Percentiles rank a stretch among this genome's conserved stretches.
These are phyloP conservation scores for Penicillium cosmopolitanum DNA, from an alignment of 495 filamentous ascomycete species.

Conservation along the genomic window DNA sequence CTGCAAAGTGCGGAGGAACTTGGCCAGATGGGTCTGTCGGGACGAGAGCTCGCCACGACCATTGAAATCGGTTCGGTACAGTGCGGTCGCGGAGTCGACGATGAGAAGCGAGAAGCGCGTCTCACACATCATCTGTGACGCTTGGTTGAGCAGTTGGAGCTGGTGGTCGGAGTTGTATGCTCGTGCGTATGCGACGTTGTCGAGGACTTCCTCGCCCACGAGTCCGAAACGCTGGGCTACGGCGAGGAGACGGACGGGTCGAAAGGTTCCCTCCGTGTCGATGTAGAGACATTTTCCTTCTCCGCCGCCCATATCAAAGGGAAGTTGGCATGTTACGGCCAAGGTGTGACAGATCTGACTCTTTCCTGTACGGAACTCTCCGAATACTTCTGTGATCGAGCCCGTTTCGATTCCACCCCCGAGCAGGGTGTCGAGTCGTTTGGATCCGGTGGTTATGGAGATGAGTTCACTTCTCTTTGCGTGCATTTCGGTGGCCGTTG, in stretches of 20 bases:
- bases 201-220: conserved; percentile 93
- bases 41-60: conserved; percentile 91
- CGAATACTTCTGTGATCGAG: conserved; percentile 98
- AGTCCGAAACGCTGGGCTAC: conserved; percentile 94
- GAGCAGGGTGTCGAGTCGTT: conserved; percentile 92
- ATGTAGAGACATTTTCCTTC: conserved; percentile 99
- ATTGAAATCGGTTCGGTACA: conserved; percentile 95
- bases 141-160: conserved; percentile 90
- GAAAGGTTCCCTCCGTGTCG: conserved; percentile 96
- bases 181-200: conserved; percentile 96
- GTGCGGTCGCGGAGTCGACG: conserved; percentile 91
- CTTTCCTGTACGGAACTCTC: conserved; percentile 97
- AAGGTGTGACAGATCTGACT: conserved; percentile 98
- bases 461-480: conserved; percentile 93
- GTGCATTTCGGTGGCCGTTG: conserved; percentile 99
- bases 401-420: conserved; percentile 96
- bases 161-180: conserved; percentile 99
- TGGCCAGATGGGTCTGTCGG: conserved; percentile 90
- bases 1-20: conserved; percentile 95
- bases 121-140: conserved; percentile 98
- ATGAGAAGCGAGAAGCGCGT: conserved; percentile 94
- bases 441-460: conserved; percentile 96
- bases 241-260: conserved; percentile 84
- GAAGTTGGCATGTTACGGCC: conserved; percentile 96
- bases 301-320: conserved; percentile 98